phyloP scores from a whole-genome alignment of 768 basidiomycete genomes.

The Mycena indigotica region DNA sequence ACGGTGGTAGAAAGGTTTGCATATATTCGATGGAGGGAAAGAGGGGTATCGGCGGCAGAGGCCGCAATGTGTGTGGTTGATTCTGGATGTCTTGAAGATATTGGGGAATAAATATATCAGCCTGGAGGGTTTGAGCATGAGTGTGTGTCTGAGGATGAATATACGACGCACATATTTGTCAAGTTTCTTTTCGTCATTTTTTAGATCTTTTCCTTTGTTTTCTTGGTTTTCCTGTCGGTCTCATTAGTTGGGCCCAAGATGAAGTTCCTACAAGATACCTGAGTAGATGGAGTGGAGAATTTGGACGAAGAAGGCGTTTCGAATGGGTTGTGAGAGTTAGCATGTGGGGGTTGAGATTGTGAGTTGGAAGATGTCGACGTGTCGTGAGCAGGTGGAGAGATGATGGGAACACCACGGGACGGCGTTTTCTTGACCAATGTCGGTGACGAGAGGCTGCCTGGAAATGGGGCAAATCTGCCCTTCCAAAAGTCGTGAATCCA shows the following conservation, averaged over 20 bases:
- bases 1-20: slow-evolving; percentile 42
- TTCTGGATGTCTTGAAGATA: slow-evolving; percentile 54
- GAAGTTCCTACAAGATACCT: too few relatives aligned
- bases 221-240: neutral
- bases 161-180: slow-evolving; percentile 47
- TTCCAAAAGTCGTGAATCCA: slow-evolving; percentile 43
- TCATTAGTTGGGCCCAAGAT: too few relatives aligned
- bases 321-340: slow-evolving; percentile 2
- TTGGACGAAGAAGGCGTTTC: neutral
- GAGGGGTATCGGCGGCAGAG: slow-evolving; percentile 43
- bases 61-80: slow-evolving; percentile 42
- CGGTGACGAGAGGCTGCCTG: slow-evolving; percentile 40
- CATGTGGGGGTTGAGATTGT: neutral
- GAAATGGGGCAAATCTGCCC: slow-evolving; percentile 45
- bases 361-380: neutral
- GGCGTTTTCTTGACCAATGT: slow-evolving; percentile 31
- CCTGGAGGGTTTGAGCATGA: slow-evolving; percentile 31
- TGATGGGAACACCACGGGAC: slow-evolving; percentile 19
- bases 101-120: slow-evolving; percentile 50
- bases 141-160: neutral
- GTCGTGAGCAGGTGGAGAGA: slow-evolving; percentile 14
- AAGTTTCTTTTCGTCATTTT: slow-evolving; percentile 31
- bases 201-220: neutral
- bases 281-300: slow-evolving; percentile 3
- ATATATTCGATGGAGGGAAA: slow-evolving; percentile 47